Percentiles rank a stretch among this genome's conserved stretches.
phyloP scores from a whole-genome alignment of 2,329 filamentous ascomycete species.

The Fusarium falciforme region DNA sequence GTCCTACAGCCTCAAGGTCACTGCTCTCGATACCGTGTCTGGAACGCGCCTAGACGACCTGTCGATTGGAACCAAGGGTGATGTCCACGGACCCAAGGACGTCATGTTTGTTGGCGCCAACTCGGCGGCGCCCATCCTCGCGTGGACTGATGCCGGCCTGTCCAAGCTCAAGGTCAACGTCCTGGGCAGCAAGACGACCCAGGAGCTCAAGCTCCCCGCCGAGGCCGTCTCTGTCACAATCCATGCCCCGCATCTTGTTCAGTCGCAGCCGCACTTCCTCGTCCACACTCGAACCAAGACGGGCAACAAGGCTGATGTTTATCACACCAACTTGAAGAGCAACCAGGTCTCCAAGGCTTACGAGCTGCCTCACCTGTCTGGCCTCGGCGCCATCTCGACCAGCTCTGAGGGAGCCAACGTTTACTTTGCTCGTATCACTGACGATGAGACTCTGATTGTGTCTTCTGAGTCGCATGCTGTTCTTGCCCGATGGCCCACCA shows the following conservation, averaged over 20 bases:
- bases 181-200: slow-evolving; percentile 68
- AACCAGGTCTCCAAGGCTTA: slow-evolving; percentile 81
- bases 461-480: slow-evolving; percentile 83
- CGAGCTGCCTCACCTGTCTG: slow-evolving; percentile 77
- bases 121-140: slow-evolving; percentile 78
- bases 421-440: slow-evolving; percentile 86
- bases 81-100: slow-evolving; percentile 72
- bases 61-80: slow-evolving; percentile 77
- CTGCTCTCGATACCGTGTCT: slow-evolving; percentile 76
- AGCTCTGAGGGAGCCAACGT: slow-evolving; percentile 84
- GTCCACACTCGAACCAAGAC: slow-evolving; percentile 79
- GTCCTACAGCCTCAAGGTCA: slow-evolving; percentile 81
- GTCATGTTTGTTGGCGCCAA: slow-evolving; percentile 82
- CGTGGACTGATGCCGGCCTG: slow-evolving; percentile 75
- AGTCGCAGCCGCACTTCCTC: slow-evolving; percentile 83
- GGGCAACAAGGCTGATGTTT: slow-evolving; percentile 86
- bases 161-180: slow-evolving; percentile 78
- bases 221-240: slow-evolving; percentile 68
- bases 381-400: slow-evolving; percentile 80
- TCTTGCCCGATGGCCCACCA: slow-evolving; percentile 78
- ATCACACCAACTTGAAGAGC: slow-evolving; percentile 80
- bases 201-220: slow-evolving; percentile 63
- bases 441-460: slow-evolving; percentile 77
- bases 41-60: slow-evolving; percentile 80
- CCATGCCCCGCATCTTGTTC: slow-evolving; percentile 78